phyloP scores from a whole-genome alignment of 371 early-diverging fungal species.

The Mucor plumbeus region DNA sequence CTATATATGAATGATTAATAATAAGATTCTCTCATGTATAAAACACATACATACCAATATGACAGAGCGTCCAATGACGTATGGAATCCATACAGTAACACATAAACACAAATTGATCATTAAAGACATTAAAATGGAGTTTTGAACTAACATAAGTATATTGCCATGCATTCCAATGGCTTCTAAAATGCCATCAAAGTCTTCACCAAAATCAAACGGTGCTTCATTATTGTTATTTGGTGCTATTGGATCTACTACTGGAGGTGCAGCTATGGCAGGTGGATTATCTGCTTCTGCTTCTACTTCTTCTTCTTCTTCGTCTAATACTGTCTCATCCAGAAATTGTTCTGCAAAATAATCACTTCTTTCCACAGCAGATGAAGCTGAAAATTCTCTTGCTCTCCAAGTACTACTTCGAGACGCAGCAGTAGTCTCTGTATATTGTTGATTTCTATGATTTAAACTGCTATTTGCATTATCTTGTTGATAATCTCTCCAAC shows the following conservation, averaged over 20 bases:
- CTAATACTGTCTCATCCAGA: not conserved
- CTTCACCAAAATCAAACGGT: conserved; percentile 59
- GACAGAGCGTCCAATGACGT: conserved; percentile 63
- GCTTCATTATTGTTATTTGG: conserved; percentile 28
- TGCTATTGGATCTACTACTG: not conserved
- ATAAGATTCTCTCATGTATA: not conserved
- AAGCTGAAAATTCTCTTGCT: conserved; percentile 16
- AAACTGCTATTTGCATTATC: conserved; percentile 8
- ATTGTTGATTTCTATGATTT: conserved; percentile 35
- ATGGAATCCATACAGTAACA: conserved; percentile 79
- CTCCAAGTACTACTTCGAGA: conserved; percentile 10
- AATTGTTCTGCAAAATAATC: conserved; percentile 20
- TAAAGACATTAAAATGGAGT: conserved; percentile 73
- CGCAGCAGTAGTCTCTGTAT: conserved; percentile 46
- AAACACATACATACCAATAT: conserved; percentile 33
- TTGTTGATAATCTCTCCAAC: conserved; percentile 37
- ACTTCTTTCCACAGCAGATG: not conserved
- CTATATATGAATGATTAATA: conserved; percentile 13
- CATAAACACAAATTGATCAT: conserved; percentile 74
- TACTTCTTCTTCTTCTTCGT: not conserved
- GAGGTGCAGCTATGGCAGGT: not conserved
- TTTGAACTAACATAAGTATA: conserved; percentile 69
- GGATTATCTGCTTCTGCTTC: not conserved
- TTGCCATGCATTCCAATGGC: conserved; percentile 88
- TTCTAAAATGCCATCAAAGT: conserved; percentile 80